phyloP scores from a whole-genome alignment of 2,329 filamentous ascomycete genomes.

The Diaporthe caulivora region DNA sequence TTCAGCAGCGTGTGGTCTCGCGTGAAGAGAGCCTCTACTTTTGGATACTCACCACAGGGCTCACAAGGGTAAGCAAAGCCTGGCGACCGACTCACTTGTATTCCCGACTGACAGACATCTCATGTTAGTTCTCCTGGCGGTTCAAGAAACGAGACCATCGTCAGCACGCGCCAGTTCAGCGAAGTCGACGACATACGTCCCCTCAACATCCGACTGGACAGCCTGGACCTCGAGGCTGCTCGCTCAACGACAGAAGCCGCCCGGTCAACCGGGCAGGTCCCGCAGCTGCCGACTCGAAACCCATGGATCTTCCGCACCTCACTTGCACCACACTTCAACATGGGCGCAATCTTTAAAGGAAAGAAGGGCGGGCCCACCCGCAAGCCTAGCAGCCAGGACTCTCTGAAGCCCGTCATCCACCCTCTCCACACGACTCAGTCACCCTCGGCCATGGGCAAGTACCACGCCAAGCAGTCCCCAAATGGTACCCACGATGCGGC shows the following conservation, averaged over 20 bases:
- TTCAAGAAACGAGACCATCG: background rate
- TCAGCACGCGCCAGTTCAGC: background rate
- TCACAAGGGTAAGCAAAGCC: background rate
- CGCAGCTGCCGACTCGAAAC: constrained; percentile 31
- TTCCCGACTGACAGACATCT: background rate
- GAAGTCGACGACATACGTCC: constrained; percentile 20
- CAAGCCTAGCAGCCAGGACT: background rate
- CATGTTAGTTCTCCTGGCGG: background rate
- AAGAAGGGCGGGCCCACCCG: background rate
- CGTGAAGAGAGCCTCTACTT: constrained; percentile 2
- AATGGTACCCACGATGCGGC: background rate
- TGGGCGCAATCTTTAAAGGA: background rate
- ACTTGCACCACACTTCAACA: background rate
- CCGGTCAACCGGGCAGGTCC: background rate
- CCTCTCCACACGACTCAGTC: constrained; percentile 7
- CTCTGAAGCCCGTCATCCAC: background rate
- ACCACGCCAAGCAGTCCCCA: background rate
- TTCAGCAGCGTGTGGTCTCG: constrained; percentile 27
- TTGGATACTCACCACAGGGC: background rate
- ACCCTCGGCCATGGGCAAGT: background rate
- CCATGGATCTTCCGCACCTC: constrained; percentile 40
- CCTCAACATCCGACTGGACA: constrained; percentile 33
- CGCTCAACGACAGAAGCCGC: constrained; percentile 30
- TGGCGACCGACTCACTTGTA: background rate
- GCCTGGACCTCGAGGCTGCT: constrained; percentile 35